Evolutionary conservation across 139 green algal species (phyloP), one percentile per base, ranked within the genome.

Genomic region (Medakamo hakoo): DNA sequence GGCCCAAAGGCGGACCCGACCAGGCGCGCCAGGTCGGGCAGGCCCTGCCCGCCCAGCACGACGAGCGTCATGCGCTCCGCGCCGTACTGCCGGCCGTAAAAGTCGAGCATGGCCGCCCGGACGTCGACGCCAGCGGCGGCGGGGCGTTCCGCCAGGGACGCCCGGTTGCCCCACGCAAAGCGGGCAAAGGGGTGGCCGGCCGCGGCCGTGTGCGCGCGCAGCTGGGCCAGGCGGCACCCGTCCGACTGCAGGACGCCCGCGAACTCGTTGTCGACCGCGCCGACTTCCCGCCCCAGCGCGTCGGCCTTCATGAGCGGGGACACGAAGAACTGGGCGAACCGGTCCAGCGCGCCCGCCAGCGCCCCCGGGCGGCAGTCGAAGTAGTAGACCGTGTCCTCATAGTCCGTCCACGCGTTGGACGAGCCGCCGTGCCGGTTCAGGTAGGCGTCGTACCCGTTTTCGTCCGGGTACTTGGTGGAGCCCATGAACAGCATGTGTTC

Each of bases 401-500:
- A 66, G 57, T 99, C 93, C 29, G 92, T 99, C 74, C 77, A 96
- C 3, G 93, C 92, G 70, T 99, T 99, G 49, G 80, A 84, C 0
- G 68, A 65, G 30, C 93, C 93, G 3, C 83, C 86, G 61, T 98
- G 73, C 2, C 78, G 69, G 3, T 73, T 81, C 1, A 99, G 74
- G 72, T 79, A 99, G 2, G 84, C 71, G 57, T 96, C 91, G 67
- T 97, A 99, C 18, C 95, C 90, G 56, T 98, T 97, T 64, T 99
- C 93, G 57, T 91, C 78, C 1, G 93, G 90, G 75, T 82, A 97
- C 63, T 87, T 83, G 24, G 78, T 73, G 63, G 80, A 93, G 64
- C 93, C 93, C 92, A 99, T 99, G 82, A 99, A 98, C 49, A 99
- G 82, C 93, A 99, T 99, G 78, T 99, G 93, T 76, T 99, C 93